Base-by-base conservation (phyloP, 1,139 yeast species). In the Waltiozyma sp. region DNA sequence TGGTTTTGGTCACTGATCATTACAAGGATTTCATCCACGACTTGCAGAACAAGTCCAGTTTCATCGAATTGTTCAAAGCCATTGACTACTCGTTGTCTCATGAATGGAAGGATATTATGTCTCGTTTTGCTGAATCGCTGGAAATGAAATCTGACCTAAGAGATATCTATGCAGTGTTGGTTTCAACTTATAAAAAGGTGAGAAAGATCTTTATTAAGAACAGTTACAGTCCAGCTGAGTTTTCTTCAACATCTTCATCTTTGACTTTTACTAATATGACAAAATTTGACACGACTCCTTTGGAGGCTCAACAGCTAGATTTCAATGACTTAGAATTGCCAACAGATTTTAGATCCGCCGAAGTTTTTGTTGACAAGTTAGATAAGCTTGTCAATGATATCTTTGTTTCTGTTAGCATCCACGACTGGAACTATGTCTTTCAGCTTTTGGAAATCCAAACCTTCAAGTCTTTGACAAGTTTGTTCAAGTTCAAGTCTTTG, bases 391-490 rank as follows among this genome's bases (percentile, higher is more conserved):
- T 84, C 37, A 69, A 76, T 1, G 73, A 75, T 4, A 70, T 82
- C 39, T 79, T 83, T 55, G 68, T 67, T 28, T 73, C 79, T 19
- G 74, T 85, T 23, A 70, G 77, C 31, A 61, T 79, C 16, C 77
- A 74, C 47, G 95, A 89, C 56, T 91, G 97, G 96, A 69, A 87
- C 48, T 73, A 73, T 45, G 73, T 80, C 8, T 84, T 75, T 58
- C 93, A 87, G 56, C 65, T 80, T 2, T 63, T 91, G 43, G 96
- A 89, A 58, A 66, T 75, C 38, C 80, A 84, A 47, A 75, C 77
- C 3, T 64, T 70, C 9, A 72, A 67, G 40, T 66, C 77, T 1
- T 56, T 70, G 40, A 65, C 75, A 19, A 73, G 81, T 3, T 66
- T 87, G 45, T 80, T 82, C 58, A 73, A 73, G 41, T 83, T 78